Percentiles rank a stretch among this genome's conserved stretches.
These are phyloP conservation scores for Neofusicoccum ribis DNA, from an alignment of 2,329 filamentous ascomycete species.

Conservation along the genomic window DNA sequence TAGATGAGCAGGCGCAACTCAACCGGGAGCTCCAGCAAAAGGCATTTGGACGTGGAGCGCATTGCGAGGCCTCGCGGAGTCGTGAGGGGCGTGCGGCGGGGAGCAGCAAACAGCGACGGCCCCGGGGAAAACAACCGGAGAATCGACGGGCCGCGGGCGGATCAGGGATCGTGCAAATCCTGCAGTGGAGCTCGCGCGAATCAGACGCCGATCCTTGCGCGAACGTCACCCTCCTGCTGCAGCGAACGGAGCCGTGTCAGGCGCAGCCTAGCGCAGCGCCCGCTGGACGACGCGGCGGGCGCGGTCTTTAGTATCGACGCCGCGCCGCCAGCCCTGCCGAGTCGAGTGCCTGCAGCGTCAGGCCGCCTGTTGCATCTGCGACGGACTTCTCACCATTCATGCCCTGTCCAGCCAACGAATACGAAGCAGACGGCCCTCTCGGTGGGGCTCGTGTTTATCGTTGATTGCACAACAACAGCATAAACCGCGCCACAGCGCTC, in stretches of 20 bases:
- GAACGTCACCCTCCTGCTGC: neutral
- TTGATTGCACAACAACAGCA: constrained; percentile 7
- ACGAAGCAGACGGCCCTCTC: neutral
- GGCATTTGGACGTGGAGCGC: constrained; percentile 5
- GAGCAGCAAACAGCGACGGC: neutral
- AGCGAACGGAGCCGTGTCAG: neutral
- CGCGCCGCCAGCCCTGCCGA: neutral
- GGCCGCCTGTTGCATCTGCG: constrained; percentile 5
- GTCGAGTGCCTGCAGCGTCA: constrained; percentile 7
- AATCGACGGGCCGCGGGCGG: neutral
- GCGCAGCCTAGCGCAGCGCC: neutral
- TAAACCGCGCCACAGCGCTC: neutral
- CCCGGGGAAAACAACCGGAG: neutral
- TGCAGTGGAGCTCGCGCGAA: neutral
- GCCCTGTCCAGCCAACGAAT: neutral
- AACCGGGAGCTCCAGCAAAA: constrained; percentile 35
- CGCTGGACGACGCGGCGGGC: neutral
- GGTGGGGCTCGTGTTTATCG: constrained; percentile 13
- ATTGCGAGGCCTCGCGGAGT: constrained; percentile 13
- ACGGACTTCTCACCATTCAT: neutral
- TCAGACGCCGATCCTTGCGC: constrained; percentile 1
- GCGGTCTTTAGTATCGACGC: neutral
- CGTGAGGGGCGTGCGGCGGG: constrained; percentile 6
- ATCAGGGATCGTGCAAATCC: constrained; percentile 7
- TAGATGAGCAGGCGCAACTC: constrained; percentile 47